Evolutionary conservation across 2,329 filamentous ascomycete species (phyloP).

Genomic region (Amesomyces nigricolor): DNA sequence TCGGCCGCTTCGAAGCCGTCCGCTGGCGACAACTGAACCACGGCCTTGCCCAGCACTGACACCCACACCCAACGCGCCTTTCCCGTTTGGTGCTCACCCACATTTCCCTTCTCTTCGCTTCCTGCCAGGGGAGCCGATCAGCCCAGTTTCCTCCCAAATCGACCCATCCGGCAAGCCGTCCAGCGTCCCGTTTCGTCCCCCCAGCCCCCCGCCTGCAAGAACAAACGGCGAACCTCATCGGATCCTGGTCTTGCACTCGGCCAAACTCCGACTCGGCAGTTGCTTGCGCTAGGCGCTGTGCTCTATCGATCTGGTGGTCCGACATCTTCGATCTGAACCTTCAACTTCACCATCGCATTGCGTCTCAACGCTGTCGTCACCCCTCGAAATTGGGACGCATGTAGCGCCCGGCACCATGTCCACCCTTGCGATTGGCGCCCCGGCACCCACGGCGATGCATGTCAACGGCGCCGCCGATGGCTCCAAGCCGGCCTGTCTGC

Average conservation of each 20-base stretch:
- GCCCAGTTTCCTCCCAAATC: constrained; percentile 27
- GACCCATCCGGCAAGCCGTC: constrained; percentile 24
- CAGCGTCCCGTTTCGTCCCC: constrained; percentile 17
- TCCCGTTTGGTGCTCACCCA: constrained; percentile 20
- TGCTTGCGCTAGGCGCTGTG: constrained; percentile 20
- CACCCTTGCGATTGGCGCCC: constrained; percentile 48
- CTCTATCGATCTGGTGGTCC: constrained; percentile 16
- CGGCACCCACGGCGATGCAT: constrained; percentile 34
- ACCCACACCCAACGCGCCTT: constrained; percentile 15
- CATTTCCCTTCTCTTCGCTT: constrained; percentile 16
- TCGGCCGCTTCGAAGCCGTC: not conserved
- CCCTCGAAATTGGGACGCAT: constrained; percentile 34
- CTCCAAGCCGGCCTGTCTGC: constrained; percentile 45
- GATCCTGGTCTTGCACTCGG: constrained; percentile 16
- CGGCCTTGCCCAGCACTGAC: constrained; percentile 8
- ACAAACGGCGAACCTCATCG: constrained; percentile 19
- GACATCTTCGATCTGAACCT: not conserved
- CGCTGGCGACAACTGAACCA: not conserved
- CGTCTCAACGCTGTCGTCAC: constrained; percentile 16
- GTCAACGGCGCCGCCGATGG: constrained; percentile 28
- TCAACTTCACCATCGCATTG: constrained; percentile 1
- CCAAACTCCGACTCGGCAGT: constrained; percentile 20
- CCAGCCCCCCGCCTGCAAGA: constrained; percentile 12
- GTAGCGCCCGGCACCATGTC: constrained; percentile 47
- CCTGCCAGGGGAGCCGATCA: constrained; percentile 21